phyloP scores from a whole-genome alignment of 1,139 yeast genomes.

The Eremothecium gossypii region DNA sequence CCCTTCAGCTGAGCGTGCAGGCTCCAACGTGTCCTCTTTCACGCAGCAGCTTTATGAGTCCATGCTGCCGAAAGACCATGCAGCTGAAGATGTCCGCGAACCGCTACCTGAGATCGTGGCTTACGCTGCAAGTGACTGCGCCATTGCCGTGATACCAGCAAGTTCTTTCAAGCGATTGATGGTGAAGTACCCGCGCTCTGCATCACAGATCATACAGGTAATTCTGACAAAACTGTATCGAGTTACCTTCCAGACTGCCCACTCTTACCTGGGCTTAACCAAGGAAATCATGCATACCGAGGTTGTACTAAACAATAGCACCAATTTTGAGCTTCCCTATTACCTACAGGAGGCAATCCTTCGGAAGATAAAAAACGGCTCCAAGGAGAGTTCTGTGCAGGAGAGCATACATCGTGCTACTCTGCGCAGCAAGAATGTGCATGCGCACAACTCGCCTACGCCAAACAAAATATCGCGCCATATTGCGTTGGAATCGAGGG shows the following conservation, averaged over 20 bases:
- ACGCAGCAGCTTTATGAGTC: background rate
- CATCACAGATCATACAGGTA: constrained; percentile 91
- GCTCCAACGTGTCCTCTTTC: background rate
- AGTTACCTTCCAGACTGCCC: constrained; percentile 86
- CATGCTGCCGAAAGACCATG: background rate
- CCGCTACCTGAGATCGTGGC: constrained; percentile 33
- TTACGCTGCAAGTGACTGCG: constrained; percentile 44
- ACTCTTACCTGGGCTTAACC: constrained; percentile 77
- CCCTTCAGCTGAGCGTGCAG: background rate
- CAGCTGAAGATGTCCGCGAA: background rate
- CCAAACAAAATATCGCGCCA: constrained; percentile 42
- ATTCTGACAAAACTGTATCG: constrained; percentile 77
- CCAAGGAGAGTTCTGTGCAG: background rate
- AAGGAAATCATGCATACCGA: constrained; percentile 76
- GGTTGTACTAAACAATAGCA: constrained; percentile 46
- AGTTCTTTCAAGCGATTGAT: constrained; percentile 71
- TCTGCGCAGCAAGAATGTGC: constrained; percentile 10
- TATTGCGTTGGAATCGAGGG: constrained; percentile 53
- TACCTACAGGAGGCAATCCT: constrained; percentile 49
- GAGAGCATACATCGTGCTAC: background rate
- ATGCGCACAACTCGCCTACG: constrained; percentile 5
- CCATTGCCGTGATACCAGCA: constrained; percentile 86
- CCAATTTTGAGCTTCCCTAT: constrained; percentile 47
- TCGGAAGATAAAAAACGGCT: constrained; percentile 32
- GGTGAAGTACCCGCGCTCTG: constrained; percentile 72